These are phyloP conservation scores for Pythium rishiriense DNA, from an alignment of 352 stramenopile species.

Conservation along the genomic window DNA sequence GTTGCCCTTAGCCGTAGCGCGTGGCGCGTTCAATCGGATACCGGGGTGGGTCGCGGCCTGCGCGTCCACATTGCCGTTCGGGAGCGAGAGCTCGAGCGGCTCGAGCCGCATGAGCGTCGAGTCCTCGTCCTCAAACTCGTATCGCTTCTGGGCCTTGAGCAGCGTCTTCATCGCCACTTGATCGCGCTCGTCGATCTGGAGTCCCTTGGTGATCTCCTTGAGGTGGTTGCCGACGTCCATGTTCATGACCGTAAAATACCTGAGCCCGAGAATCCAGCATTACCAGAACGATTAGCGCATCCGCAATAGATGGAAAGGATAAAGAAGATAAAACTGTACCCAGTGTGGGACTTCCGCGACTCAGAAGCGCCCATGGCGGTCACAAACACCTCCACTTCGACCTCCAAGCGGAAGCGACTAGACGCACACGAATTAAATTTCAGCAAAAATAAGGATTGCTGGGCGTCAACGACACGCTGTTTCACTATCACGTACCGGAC, in stretches of 20 bases:
- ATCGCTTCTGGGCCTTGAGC: conserved; percentile 59
- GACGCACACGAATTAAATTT: too few relatives aligned
- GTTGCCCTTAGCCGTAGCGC: too few relatives aligned
- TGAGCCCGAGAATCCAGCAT: neutral
- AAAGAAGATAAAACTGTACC: conserved; percentile 26
- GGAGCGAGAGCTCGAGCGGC: conserved; percentile 34
- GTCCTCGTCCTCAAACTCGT: conserved; percentile 56
- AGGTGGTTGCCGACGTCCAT: conserved; percentile 41
- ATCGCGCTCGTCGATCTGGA: conserved; percentile 47
- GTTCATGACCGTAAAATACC: conserved; percentile 66
- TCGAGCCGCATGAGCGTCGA: conserved; percentile 48
- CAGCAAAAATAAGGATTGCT: too few relatives aligned
- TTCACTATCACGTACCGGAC: conserved; percentile 64
- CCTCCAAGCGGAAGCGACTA: conserved; percentile 56
- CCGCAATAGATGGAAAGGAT: neutral
- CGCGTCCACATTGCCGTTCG: conserved; percentile 8
- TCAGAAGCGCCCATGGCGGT: conserved; percentile 33
- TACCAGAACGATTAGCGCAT: neutral
- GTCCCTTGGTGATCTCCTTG: conserved; percentile 47
- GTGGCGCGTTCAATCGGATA: conserved; percentile 10
- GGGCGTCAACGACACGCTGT: too few relatives aligned
- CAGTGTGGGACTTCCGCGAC: conserved; percentile 53
- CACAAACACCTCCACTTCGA: conserved; percentile 66
- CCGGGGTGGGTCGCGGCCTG: conserved; percentile 12
- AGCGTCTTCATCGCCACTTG: conserved; percentile 53